A percentile compares a stretch with the other conserved stretches of the same genome.
phyloP scores from a whole-genome alignment of 768 basidiomycete species.

The Suillus fuscotomentosus region DNA sequence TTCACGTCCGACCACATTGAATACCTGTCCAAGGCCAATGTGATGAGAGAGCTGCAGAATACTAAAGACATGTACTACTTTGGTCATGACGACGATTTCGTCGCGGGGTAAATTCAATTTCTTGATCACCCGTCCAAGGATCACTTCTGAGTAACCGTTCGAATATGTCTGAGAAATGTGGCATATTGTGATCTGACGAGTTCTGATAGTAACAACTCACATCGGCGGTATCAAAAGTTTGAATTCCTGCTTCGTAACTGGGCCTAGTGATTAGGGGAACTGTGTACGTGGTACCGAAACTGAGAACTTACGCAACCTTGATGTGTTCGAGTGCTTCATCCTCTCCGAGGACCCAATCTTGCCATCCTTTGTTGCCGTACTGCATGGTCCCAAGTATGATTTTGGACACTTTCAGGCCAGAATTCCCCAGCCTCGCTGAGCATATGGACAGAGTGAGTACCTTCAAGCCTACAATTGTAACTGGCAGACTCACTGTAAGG shows the following conservation, averaged over 20 bases:
- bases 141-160: constrained; percentile 61
- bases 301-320: constrained; percentile 41
- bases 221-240: constrained; percentile 35
- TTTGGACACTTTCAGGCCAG: constrained; percentile 50
- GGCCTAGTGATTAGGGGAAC: neutral
- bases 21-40: constrained; percentile 28
- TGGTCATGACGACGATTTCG: constrained; percentile 77
- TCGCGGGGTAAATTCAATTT: constrained; percentile 65
- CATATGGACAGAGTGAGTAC: neutral
- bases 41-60: neutral
- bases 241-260: constrained; percentile 35
- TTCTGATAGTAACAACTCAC: constrained; percentile 15
- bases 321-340: constrained; percentile 45
- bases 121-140: constrained; percentile 74
- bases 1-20: constrained; percentile 36
- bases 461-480: neutral
- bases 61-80: constrained; percentile 35
- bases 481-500: constrained; percentile 30
- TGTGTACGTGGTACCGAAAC: neutral
- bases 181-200: neutral
- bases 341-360: constrained; percentile 50
- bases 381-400: constrained; percentile 51
- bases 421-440: constrained; percentile 43
- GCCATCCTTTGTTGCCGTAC: constrained; percentile 48
- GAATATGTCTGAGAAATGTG: constrained; percentile 51